Percentiles rank a stretch among this genome's conserved stretches.
Conservation (phyloP, 129 eudicot genomes). For the Ambrosia artemisiifolia region DNA sequence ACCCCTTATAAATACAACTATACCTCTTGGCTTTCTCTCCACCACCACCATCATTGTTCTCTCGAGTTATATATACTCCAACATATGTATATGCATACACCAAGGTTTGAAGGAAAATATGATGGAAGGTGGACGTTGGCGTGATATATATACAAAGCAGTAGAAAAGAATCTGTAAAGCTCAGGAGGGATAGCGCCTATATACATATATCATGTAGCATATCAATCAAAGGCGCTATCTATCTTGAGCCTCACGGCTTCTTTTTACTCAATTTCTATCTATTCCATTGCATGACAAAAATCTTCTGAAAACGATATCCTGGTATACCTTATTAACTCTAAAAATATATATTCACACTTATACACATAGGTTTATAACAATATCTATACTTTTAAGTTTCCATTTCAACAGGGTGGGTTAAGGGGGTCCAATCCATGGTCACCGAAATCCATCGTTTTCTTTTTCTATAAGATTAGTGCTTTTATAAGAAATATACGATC, state of each 20-base stretch:
- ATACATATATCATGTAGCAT: background rate
- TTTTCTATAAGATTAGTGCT: no score
- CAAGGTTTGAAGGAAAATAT: background rate
- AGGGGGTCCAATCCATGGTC: no score
- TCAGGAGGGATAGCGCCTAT: conserved; percentile 42
- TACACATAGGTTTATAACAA: background rate
- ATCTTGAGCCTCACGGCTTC: conserved; percentile 35
- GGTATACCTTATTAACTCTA: conserved; percentile 4
- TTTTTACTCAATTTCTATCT: background rate
- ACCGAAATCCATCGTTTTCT: no score
- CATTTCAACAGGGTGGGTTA: no score
- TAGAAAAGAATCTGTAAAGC: conserved; percentile 27
- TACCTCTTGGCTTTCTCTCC: conserved; percentile 1
- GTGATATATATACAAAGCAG: background rate
- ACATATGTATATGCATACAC: no score
- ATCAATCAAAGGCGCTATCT: conserved; percentile 22
- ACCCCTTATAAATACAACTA: conserved; percentile 22
- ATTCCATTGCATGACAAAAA: background rate
- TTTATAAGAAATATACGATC: no score
- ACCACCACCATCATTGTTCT: conserved; percentile 15
- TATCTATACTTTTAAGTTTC: no score
- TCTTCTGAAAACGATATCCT: background rate
- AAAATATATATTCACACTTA: background rate
- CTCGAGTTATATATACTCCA: background rate
- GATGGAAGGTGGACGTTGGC: background rate